Percentiles rank a stretch among this genome's conserved stretches.
These are phyloP conservation scores for Grosmannia huntii DNA, from an alignment of 2,329 filamentous ascomycete genomes.

Conservation along the genomic window DNA sequence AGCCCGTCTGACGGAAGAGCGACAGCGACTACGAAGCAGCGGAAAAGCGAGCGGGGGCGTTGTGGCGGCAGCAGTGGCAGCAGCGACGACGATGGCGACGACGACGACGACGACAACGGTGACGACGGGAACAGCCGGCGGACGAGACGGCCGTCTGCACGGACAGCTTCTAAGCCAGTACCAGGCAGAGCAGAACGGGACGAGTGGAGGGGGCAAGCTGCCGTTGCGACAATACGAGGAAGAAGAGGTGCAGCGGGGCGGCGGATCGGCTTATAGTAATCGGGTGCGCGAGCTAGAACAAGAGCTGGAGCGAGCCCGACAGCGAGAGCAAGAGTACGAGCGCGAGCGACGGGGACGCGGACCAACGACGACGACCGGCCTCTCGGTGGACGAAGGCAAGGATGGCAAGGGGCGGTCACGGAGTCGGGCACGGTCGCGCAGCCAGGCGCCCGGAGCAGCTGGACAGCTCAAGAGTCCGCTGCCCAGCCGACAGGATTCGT, in stretches of 20 bases:
- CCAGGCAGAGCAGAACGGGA: slow-evolving; percentile 50
- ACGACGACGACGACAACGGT: neutral
- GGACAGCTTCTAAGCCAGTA: slow-evolving; percentile 85
- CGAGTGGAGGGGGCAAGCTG: slow-evolving; percentile 15
- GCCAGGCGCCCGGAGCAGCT: slow-evolving; percentile 15
- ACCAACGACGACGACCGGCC: slow-evolving; percentile 20
- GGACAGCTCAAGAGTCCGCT: slow-evolving; percentile 6
- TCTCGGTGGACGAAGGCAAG: slow-evolving; percentile 17
- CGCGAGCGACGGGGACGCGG: slow-evolving; percentile 37
- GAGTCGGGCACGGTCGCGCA: slow-evolving; percentile 19
- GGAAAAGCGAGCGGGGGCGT: slow-evolving; percentile 24
- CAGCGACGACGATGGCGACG: no score
- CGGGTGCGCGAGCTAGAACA: slow-evolving; percentile 72
- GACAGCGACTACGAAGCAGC: slow-evolving; percentile 44
- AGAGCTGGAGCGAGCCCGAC: slow-evolving; percentile 48
- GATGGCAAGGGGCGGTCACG: slow-evolving; percentile 3
- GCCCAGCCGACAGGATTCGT: slow-evolving; percentile 45
- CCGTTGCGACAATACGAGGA: neutral
- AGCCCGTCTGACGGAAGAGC: slow-evolving; percentile 59
- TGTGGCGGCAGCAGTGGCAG: neutral
- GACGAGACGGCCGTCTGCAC: slow-evolving; percentile 53
- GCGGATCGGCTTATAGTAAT: slow-evolving; percentile 36
- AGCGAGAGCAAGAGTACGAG: slow-evolving; percentile 52
- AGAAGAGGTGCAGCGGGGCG: slow-evolving; percentile 16
- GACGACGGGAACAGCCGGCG: neutral